These are phyloP conservation scores for Neocallimastix lanati DNA, from an alignment of 192 early-diverging fungal genomes.

Conservation along the genomic window DNA sequence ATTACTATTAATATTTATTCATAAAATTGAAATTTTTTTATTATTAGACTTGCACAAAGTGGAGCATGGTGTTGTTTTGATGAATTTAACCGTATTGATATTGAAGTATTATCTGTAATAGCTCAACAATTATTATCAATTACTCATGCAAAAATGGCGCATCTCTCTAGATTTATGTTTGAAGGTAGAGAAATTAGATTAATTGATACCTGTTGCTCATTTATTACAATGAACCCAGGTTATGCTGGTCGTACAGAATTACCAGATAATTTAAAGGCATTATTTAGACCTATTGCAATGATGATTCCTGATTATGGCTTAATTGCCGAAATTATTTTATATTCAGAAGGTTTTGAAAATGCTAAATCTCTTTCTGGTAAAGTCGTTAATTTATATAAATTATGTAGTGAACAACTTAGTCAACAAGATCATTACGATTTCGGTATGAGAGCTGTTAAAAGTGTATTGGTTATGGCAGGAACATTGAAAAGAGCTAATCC, in stretches of 20 bases:
- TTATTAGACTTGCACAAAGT: constrained; percentile 25
- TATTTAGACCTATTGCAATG: constrained; percentile 42
- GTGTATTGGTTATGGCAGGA: constrained; percentile 44
- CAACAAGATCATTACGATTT: constrained; percentile 50
- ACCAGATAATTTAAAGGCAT: constrained; percentile 39
- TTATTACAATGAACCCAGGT: constrained; percentile 44
- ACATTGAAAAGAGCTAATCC: constrained; percentile 29
- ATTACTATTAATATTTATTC: too few species aligned
- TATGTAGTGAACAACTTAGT: constrained; percentile 41
- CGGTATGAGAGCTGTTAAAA: constrained; percentile 46
- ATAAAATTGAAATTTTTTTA: too few species aligned
- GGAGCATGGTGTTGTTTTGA: constrained; percentile 48
- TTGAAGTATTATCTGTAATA: constrained; percentile 39
- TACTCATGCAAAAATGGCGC: constrained; percentile 37
- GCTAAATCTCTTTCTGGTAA: constrained; percentile 33
- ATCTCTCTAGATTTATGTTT: constrained; percentile 32
- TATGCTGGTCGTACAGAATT: constrained; percentile 39
- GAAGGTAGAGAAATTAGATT: constrained; percentile 36
- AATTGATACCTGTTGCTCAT: constrained; percentile 38
- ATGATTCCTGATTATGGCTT: constrained; percentile 47
- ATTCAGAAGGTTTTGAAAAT: constrained; percentile 42
- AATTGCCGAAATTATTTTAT: constrained; percentile 46
- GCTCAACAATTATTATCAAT: constrained; percentile 42
- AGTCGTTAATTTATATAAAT: constrained; percentile 41
- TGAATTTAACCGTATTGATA: constrained; percentile 47